These are phyloP conservation scores for Phytophthora multivora DNA, from an alignment of 352 stramenopile species.

Conservation along the genomic window DNA sequence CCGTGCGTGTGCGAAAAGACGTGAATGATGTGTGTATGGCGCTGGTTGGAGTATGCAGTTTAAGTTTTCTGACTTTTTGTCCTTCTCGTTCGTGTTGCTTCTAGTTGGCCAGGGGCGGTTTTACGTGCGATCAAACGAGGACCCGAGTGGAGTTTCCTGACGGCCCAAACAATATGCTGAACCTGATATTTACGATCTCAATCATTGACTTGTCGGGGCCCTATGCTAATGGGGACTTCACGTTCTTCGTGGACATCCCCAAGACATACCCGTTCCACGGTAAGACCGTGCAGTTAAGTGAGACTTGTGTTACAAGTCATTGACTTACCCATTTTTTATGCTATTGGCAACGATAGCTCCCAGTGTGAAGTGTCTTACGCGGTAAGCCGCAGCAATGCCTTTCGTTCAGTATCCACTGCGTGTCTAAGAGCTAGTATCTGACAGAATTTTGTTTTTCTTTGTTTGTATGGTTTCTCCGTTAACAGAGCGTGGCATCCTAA, in stretches of 20 bases:
- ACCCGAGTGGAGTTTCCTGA: constrained; percentile 88
- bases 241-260: constrained; percentile 86
- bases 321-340: background rate
- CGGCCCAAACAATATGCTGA: constrained; percentile 80
- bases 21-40: constrained; percentile 69
- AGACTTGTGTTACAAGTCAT: background rate
- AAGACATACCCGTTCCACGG: constrained; percentile 88
- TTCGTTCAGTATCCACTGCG: background rate
- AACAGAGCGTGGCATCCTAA: constrained; percentile 86
- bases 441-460: background rate
- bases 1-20: constrained; percentile 83
- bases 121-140: constrained; percentile 72
- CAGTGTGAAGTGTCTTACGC: constrained; percentile 71
- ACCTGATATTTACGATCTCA: constrained; percentile 80
- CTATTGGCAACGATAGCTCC: constrained; percentile 45
- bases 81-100: constrained; percentile 7
- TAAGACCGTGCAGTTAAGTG: constrained; percentile 24
- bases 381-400: constrained; percentile 33
- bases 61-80: constrained; percentile 11
- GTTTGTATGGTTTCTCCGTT: constrained; percentile 11
- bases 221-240: constrained; percentile 88
- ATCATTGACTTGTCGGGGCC: constrained; percentile 72
- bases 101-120: constrained; percentile 83
- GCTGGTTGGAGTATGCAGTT: background rate
- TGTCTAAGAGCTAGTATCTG: background rate